Percentiles rank a stretch among this genome's conserved stretches.
Conservation (phyloP, 441 rosid genomes). For the Pelargonium fulgidum region DNA sequence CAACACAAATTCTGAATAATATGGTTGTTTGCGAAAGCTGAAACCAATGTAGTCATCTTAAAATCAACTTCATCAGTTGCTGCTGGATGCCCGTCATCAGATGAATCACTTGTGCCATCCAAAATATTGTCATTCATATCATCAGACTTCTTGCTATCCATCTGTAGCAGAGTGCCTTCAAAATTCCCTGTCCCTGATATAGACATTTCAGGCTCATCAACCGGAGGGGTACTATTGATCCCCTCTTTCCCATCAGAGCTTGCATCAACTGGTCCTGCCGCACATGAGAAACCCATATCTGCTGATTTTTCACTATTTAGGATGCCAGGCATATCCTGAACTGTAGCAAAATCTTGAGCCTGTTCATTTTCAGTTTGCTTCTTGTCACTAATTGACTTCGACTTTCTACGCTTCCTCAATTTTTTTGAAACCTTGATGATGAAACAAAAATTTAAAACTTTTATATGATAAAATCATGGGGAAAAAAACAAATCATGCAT, state of each 20-base stretch:
- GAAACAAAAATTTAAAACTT: conserved; percentile 18
- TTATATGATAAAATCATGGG: background rate
- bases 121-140: conserved; percentile 36
- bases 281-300: conserved; percentile 21
- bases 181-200: conserved; percentile 29
- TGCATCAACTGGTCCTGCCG: conserved; percentile 31
- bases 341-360: conserved; percentile 31
- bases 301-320: conserved; percentile 29
- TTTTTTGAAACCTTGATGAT: conserved; percentile 74
- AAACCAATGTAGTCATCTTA: conserved; percentile 62
- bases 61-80: conserved; percentile 85
- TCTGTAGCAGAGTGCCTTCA: conserved; percentile 28
- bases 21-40: conserved; percentile 76
- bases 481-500: background rate
- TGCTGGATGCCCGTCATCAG: conserved; percentile 55
- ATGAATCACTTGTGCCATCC: conserved; percentile 56
- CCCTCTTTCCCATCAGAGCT: conserved; percentile 34
- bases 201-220: conserved; percentile 35
- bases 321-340: conserved; percentile 32
- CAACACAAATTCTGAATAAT: conserved; percentile 87
- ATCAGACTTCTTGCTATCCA: conserved; percentile 29
- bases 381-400: conserved; percentile 32
- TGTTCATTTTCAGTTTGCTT: conserved; percentile 37
- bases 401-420: conserved; percentile 66
- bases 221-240: conserved; percentile 17